Base-by-base conservation (phyloP, 768 basidiomycete genomes). In the Leccinum aurantiacum region DNA sequence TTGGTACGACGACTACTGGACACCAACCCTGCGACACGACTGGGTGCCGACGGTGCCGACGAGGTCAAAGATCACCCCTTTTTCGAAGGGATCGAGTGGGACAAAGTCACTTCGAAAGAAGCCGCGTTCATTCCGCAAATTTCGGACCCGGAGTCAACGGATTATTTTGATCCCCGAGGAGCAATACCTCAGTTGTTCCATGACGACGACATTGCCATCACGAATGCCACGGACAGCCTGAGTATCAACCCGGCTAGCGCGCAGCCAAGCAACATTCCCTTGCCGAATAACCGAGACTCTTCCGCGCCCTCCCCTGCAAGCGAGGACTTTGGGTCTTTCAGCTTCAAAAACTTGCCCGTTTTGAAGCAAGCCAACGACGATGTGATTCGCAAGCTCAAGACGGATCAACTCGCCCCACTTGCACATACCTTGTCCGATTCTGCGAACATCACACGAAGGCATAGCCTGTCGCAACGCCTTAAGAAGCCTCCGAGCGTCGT, bases 341-440 rank as follows among this genome's bases (percentile, higher is more conserved):
- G 90, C 75, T 99, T 95, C 84, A 98, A 98, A 81, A 99, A 99
- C 71, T 74, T 98, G 46, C 93, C 93, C 0, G 85, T 97, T 7
- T 78, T 98, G 74, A 99, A 98, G 77, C 95, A 98, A 75, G 95
- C 93, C 17, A 99, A 99, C 72, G 97, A 99, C 75, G 95, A 98
- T 71, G 88, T 98, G 65, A 97, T 99, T 66, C 87, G 93, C 61
- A 97, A 98, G 75, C 81, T 98, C 69, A 90, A 92, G 76, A 91
- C 91, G 2, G 96, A 98, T 64, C 92, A 93, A 68, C 84, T 95
- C 76, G 77, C 83, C 0, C 91, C 93, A 13, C 80, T 95, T 46
- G 76, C 84, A 0, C 90, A 93, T 63, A 79, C 91, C 6, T 77
- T 92, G 60, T 81, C 87, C 5, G 87, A 94, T 67, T 82, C 88